These are phyloP conservation scores for Penicillium sp. DNA, from an alignment of 2,329 filamentous ascomycete genomes.

Conservation along the genomic window DNA sequence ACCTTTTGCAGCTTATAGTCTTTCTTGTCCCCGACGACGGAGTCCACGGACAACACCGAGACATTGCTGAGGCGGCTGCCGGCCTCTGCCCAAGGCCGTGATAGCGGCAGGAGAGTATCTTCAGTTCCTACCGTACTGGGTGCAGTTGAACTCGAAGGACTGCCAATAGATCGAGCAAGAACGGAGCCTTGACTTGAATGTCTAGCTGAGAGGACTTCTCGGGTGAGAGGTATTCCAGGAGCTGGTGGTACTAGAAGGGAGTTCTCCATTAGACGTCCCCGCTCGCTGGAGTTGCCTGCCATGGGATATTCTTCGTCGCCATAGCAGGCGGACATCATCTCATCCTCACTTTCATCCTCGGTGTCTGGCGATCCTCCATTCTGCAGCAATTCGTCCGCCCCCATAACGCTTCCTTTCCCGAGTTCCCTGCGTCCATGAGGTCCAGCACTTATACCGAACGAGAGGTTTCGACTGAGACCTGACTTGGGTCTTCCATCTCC, in stretches of 20 bases:
- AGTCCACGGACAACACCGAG: constrained; percentile 57
- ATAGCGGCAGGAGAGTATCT: constrained; percentile 34
- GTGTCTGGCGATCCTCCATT: constrained; percentile 32
- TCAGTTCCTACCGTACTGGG: constrained; percentile 35
- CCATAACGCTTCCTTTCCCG: constrained; percentile 25
- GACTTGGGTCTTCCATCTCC: constrained; percentile 34
- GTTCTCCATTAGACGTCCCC: constrained; percentile 28
- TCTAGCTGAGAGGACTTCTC: constrained; percentile 22
- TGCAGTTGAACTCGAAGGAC: constrained; percentile 27
- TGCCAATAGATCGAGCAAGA: constrained; percentile 18
- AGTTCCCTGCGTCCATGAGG: constrained; percentile 30
- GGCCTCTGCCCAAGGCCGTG: constrained; percentile 32
- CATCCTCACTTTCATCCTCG: constrained; percentile 41
- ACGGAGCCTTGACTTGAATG: constrained; percentile 33
- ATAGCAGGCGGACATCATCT: constrained; percentile 38
- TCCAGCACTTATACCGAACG: constrained; percentile 35
- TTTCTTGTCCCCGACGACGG: constrained; percentile 61
- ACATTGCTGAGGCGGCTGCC: constrained; percentile 41
- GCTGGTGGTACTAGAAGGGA: constrained; percentile 14
- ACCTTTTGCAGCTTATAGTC: constrained; percentile 66
- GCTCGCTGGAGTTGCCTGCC: constrained; percentile 36
- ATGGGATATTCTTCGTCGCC: constrained; percentile 45
- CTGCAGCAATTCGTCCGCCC: constrained; percentile 34
- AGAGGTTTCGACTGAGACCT: constrained; percentile 38
- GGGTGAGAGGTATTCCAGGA: constrained; percentile 13